Evolutionary conservation across 768 basidiomycete genomes (phyloP).

Genomic region (Dentipellis sp.): DNA sequence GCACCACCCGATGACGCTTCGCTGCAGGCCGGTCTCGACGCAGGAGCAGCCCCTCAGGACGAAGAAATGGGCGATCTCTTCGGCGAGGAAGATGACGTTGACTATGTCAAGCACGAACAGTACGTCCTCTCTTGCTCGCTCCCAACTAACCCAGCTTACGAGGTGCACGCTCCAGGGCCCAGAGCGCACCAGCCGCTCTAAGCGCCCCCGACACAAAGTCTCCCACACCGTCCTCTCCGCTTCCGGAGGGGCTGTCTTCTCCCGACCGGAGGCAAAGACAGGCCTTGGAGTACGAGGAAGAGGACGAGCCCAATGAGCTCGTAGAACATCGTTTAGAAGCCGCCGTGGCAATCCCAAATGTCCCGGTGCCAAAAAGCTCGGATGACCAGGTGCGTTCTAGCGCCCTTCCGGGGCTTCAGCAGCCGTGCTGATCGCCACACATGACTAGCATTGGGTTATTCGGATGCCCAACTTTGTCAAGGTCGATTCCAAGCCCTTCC

Average conservation of each 20-base stretch:
- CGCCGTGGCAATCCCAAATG: conserved; percentile 75
- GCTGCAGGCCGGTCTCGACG: neutral
- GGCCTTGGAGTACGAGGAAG: conserved; percentile 73
- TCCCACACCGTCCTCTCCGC: conserved; percentile 24
- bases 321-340: conserved; percentile 54
- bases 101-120: conserved; percentile 42
- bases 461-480: conserved; percentile 92
- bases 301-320: conserved; percentile 52
- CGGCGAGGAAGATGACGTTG: conserved; percentile 54
- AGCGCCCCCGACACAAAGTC: conserved; percentile 16
- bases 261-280: conserved; percentile 48
- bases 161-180: conserved; percentile 1
- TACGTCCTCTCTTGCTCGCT: conserved; percentile 20
- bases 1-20: conserved; percentile 5
- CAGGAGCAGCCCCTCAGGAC: conserved; percentile 8
- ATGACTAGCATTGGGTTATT: conserved; percentile 80
- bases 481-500: conserved; percentile 84
- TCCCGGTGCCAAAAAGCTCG: conserved; percentile 71
- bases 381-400: conserved; percentile 62
- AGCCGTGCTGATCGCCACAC: conserved; percentile 2
- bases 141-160: neutral
- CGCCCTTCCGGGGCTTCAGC: conserved; percentile 3
- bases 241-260: conserved; percentile 50
- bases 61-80: conserved; percentile 69
- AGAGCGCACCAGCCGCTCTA: conserved; percentile 4